A percentile compares a stretch with the other conserved stretches of the same genome.
These are phyloP conservation scores for Malbranchea cinnamomea DNA, from an alignment of 2,329 filamentous ascomycete species.

Conservation along the genomic window DNA sequence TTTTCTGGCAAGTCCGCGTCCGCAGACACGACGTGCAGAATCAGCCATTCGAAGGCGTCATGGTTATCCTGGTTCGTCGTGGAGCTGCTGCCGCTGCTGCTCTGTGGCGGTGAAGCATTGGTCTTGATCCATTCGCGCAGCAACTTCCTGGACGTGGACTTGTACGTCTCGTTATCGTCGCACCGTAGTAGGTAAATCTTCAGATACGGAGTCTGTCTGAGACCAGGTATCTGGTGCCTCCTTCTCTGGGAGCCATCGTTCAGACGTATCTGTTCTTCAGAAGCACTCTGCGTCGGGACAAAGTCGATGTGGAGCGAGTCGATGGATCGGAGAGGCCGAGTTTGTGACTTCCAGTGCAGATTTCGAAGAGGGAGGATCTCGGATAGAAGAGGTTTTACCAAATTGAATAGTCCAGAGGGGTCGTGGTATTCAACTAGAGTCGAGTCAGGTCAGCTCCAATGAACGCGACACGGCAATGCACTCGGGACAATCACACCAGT, in stretches of 20 bases:
- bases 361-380: constrained; percentile 74
- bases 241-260: constrained; percentile 33
- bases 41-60: constrained; percentile 91
- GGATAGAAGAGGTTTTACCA: constrained; percentile 62
- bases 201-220: constrained; percentile 84
- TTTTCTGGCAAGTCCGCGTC: constrained; percentile 60
- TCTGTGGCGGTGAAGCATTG: constrained; percentile 46
- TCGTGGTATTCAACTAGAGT: constrained; percentile 83
- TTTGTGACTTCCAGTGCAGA: constrained; percentile 92
- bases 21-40: constrained; percentile 85
- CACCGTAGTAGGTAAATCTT: constrained; percentile 82
- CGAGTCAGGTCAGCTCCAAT: constrained; percentile 5
- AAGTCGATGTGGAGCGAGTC: constrained; percentile 84
- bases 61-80: constrained; percentile 70
- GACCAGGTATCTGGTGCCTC: constrained; percentile 85
- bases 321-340: constrained; percentile 81
- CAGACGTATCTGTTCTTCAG: constrained; percentile 20
- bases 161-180: constrained; percentile 93
- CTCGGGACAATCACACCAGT: constrained; percentile 41
- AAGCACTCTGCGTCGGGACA: constrained; percentile 43
- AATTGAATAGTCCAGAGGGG: constrained; percentile 72
- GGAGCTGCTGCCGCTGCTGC: constrained; percentile 16
- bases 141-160: constrained; percentile 58
- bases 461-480: neutral
- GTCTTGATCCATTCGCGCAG: constrained; percentile 84